Evolutionary conservation across 2,329 filamentous ascomycete genomes (phyloP).

Genomic region (Fusarium nodosum): DNA sequence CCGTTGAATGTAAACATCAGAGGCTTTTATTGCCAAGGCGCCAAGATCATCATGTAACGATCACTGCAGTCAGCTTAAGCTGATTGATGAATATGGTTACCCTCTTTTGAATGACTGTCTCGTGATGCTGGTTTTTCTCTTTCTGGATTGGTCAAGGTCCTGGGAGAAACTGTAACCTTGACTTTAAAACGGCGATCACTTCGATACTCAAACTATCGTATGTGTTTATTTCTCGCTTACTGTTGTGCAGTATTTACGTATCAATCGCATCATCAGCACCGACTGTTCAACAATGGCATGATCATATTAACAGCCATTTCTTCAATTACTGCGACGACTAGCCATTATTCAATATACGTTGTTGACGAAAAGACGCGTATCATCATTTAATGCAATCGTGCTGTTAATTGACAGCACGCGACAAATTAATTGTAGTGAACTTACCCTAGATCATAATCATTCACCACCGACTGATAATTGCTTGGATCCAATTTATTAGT

Average conservation of each 20-base stretch:
- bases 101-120: constrained; percentile 12
- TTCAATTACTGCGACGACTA: background rate
- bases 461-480: background rate
- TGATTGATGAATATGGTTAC: constrained; percentile 10
- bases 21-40: constrained; percentile 26
- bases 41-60: constrained; percentile 31
- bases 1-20: background rate
- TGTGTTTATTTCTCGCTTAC: background rate
- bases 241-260: background rate
- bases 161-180: constrained; percentile 6
- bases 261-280: constrained; percentile 5
- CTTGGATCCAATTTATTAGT: constrained; percentile 1
- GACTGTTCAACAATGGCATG: background rate
- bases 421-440: background rate
- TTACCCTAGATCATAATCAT: constrained; percentile 23
- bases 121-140: constrained; percentile 8
- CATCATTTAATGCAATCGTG: background rate
- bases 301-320: background rate
- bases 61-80: background rate
- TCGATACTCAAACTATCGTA: background rate
- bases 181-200: background rate
- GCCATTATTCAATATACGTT: background rate
- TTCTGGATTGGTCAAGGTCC: constrained; percentile 6
- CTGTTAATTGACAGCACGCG: background rate
- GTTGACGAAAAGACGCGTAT: background rate